Conservation (phyloP, 352 stramenopile species). For the Globisporangium orthogonon region DNA sequence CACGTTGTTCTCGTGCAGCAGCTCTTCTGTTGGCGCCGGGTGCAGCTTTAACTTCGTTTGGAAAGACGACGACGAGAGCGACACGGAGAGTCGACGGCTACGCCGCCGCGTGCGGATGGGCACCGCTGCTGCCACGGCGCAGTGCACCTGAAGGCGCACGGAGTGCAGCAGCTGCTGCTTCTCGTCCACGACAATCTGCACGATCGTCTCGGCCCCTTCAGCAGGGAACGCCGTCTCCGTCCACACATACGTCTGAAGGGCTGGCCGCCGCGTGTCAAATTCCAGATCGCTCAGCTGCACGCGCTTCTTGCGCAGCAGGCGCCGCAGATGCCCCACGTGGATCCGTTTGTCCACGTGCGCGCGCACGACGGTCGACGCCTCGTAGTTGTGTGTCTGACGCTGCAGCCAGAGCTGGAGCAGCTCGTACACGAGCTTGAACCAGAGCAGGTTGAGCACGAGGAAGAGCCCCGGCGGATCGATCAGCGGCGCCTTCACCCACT, state of each 20-base stretch:
- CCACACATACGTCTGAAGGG: slow-evolving; percentile 82
- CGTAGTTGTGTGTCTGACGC: slow-evolving; percentile 42
- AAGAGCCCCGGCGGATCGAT: slow-evolving; percentile 61
- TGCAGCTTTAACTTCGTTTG: slow-evolving; percentile 34
- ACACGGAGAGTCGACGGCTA: slow-evolving; percentile 3
- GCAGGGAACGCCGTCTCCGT: slow-evolving; percentile 85
- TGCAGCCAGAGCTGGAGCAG: slow-evolving; percentile 38
- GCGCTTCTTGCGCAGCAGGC: slow-evolving; percentile 31
- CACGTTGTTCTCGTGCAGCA: slow-evolving; percentile 50
- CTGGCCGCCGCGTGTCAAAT: slow-evolving; percentile 25
- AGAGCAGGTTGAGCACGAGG: slow-evolving; percentile 72
- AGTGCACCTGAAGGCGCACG: slow-evolving; percentile 58
- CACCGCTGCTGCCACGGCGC: slow-evolving; percentile 41
- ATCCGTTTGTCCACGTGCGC: slow-evolving; percentile 69
- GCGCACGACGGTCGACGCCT: slow-evolving; percentile 88
- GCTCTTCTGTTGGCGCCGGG: slow-evolving; percentile 31
- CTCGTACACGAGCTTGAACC: slow-evolving; percentile 60
- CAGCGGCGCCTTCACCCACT: slow-evolving; percentile 66
- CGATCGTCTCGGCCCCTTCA: slow-evolving; percentile 65
- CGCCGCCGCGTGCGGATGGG: slow-evolving; percentile 25
- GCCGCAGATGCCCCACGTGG: slow-evolving; percentile 33
- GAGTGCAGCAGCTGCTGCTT: slow-evolving; percentile 50
- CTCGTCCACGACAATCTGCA: slow-evolving; percentile 75
- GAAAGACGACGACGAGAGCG: slow-evolving; percentile 20
- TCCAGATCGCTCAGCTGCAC: slow-evolving; percentile 30